Percentiles rank a stretch among this genome's conserved stretches.
These are phyloP conservation scores for Marasmius oreades DNA, from an alignment of 1,284 basidiomycete species.

Conservation along the genomic window DNA sequence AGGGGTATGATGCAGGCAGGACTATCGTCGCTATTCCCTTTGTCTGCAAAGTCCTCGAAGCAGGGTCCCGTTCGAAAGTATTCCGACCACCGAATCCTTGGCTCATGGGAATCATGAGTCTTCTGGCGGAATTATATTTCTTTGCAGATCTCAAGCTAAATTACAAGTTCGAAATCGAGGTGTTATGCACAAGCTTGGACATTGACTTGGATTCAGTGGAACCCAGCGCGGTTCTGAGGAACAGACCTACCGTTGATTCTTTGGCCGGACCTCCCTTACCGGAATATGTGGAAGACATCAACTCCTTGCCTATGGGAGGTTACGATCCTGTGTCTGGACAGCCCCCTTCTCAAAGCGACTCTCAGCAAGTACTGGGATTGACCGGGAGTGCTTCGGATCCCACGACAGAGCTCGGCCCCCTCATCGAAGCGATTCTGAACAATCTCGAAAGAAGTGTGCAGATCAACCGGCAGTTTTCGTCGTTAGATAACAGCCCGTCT, in stretches of 20 bases:
- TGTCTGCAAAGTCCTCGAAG: conserved; percentile 95
- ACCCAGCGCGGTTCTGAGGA: conserved; percentile 80
- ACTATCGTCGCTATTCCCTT: conserved; percentile 97
- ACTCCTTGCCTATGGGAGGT: conserved; percentile 64
- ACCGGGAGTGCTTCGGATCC: conserved; percentile 53
- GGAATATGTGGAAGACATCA: conserved; percentile 70
- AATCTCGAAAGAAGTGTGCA: conserved; percentile 72
- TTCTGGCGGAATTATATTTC: conserved; percentile 95
- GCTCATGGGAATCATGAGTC: conserved; percentile 92
- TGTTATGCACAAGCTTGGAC: conserved; percentile 89
- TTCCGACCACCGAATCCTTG: conserved; percentile 98
- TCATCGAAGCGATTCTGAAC: conserved; percentile 79
- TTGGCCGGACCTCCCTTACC: conserved; percentile 55
- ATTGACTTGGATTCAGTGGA: conserved; percentile 88
- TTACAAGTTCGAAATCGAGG: conserved; percentile 98
- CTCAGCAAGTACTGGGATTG: conserved; percentile 59
- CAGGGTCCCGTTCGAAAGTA: conserved; percentile 84
- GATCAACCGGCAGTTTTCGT: conserved; percentile 72
- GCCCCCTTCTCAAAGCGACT: conserved; percentile 33
- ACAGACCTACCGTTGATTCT: conserved; percentile 52
- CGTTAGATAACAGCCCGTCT: conserved; percentile 73
- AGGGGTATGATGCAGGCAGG: conserved; percentile 92
- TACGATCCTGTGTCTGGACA: conserved; percentile 44
- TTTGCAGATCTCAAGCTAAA: conserved; percentile 96
- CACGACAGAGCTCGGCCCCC: conserved; percentile 61